These are phyloP conservation scores for Terfezia boudieri DNA, from an alignment of 495 filamentous ascomycete species.

Conservation along the genomic window DNA sequence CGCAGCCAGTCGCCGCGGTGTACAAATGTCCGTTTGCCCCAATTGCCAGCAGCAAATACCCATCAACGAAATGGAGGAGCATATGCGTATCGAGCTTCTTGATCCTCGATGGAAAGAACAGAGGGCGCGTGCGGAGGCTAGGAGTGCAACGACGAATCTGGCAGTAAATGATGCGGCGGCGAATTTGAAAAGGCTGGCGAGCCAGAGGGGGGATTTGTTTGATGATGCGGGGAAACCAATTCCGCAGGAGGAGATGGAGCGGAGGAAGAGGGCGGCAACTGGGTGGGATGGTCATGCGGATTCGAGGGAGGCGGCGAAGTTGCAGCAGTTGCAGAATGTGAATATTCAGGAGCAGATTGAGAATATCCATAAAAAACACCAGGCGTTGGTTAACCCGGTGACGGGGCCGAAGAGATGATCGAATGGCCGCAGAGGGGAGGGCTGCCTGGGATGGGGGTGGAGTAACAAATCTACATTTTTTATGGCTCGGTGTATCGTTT, in stretches of 20 bases:
- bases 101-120: constrained; percentile 95
- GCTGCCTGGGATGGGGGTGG: too few relatives aligned
- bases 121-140: constrained; percentile 61
- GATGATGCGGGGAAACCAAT: constrained; percentile 49
- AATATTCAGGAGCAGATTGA: constrained; percentile 55
- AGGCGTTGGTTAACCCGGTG: constrained; percentile 17
- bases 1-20: constrained; percentile 34
- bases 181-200: constrained; percentile 93
- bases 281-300: constrained; percentile 42
- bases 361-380: constrained; percentile 43
- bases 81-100: constrained; percentile 90
- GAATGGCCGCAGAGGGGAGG: neutral
- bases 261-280: constrained; percentile 49
- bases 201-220: constrained; percentile 77
- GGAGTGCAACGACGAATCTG: constrained; percentile 70
- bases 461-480: too few relatives aligned
- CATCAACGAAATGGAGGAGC: constrained; percentile 64
- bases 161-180: constrained; percentile 70
- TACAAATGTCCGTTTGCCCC: constrained; percentile 57
- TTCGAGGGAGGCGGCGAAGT: constrained; percentile 31
- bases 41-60: constrained; percentile 86
- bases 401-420: constrained; percentile 16
- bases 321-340: constrained; percentile 35
- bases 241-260: constrained; percentile 48
- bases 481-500: too few relatives aligned